phyloP scores from a whole-genome alignment of 1,139 yeast species.

The Pichia sp. region DNA sequence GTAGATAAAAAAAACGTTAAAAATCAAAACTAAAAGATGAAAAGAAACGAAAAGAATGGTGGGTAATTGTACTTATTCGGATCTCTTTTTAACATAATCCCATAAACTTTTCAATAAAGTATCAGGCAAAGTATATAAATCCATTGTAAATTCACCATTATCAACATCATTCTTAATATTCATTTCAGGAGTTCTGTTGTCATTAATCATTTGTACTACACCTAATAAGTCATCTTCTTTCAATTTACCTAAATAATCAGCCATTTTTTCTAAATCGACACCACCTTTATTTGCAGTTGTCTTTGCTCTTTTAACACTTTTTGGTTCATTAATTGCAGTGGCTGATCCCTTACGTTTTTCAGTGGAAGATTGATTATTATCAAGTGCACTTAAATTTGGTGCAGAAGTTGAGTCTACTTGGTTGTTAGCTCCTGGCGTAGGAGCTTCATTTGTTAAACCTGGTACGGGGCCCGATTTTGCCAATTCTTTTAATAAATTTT shows the following conservation, averaged over 20 bases:
- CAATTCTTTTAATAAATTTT: constrained; percentile 63
- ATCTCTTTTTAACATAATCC: constrained; percentile 82
- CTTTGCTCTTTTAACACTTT: constrained; percentile 59
- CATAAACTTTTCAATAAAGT: constrained; percentile 84
- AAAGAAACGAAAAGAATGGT: background rate
- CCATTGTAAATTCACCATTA: constrained; percentile 97
- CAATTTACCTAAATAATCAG: constrained; percentile 81
- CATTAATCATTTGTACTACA: constrained; percentile 96
- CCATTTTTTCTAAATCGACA: constrained; percentile 83
- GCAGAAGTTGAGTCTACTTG: constrained; percentile 12
- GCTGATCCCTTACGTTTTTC: constrained; percentile 22
- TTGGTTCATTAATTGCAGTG: constrained; percentile 29
- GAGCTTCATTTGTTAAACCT: constrained; percentile 17
- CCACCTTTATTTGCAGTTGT: constrained; percentile 54
- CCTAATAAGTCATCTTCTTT: constrained; percentile 90
- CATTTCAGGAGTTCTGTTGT: constrained; percentile 92
- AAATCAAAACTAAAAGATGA: background rate
- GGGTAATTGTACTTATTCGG: constrained; percentile 30
- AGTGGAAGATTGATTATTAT: background rate
- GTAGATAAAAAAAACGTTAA: background rate
- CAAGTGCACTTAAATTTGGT: constrained; percentile 19
- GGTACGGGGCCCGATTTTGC: constrained; percentile 82
- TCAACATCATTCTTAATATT: constrained; percentile 93
- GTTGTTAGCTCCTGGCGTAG: background rate
- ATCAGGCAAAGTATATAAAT: constrained; percentile 89